Conservation (phyloP, 345 rosid species). For the Eucalyptus albens region DNA sequence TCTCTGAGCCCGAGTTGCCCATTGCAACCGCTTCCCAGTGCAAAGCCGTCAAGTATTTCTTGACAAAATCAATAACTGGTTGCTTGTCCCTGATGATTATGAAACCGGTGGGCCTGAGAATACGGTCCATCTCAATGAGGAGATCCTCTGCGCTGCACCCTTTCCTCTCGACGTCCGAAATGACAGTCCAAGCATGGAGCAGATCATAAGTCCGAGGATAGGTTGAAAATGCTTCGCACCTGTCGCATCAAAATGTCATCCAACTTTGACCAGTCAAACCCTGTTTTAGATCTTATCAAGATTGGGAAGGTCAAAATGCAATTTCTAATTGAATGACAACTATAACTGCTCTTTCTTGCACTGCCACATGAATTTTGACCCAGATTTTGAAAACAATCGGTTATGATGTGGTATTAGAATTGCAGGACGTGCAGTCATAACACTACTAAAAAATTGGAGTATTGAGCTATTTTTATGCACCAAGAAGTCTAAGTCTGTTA, state of each 20-base stretch:
- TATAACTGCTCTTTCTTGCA: background rate
- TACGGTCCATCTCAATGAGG: slow-evolving; percentile 85
- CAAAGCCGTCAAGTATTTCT: slow-evolving; percentile 59
- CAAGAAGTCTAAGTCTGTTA: background rate
- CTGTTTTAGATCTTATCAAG: background rate
- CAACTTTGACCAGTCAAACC: background rate
- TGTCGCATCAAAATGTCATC: slow-evolving; percentile 1
- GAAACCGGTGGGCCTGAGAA: slow-evolving; percentile 83
- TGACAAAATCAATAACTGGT: slow-evolving; percentile 40
- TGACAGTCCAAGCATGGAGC: slow-evolving; percentile 63
- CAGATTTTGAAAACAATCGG: background rate
- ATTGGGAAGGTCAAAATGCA: background rate
- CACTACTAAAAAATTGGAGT: background rate
- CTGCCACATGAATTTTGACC: background rate
- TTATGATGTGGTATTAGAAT: background rate
- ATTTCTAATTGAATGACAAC: background rate
- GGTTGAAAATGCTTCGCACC: slow-evolving; percentile 93
- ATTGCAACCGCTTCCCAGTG: slow-evolving; percentile 78
- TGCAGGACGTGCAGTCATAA: background rate
- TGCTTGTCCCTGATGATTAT: slow-evolving; percentile 63
- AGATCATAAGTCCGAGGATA: slow-evolving; percentile 92
- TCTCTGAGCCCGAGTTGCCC: slow-evolving; percentile 7
- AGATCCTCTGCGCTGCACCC: slow-evolving; percentile 80
- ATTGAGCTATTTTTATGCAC: background rate
- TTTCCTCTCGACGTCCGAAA: slow-evolving; percentile 61